These are phyloP conservation scores for Cinchona pubescens DNA, from an alignment of 257 asterid species.

Conservation along the genomic window DNA sequence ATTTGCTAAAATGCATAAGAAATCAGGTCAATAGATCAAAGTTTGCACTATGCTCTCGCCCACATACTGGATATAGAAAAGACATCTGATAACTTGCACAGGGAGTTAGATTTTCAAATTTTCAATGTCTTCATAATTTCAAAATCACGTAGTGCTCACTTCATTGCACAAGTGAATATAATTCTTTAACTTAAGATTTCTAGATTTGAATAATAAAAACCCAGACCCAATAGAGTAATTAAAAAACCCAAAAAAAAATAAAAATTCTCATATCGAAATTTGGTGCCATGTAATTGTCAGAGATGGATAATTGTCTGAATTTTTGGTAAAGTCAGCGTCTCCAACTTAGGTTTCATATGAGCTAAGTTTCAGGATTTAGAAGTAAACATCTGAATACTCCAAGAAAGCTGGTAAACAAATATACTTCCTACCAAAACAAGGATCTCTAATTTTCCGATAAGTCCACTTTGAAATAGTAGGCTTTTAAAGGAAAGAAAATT, in stretches of 20 bases:
- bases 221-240: neutral
- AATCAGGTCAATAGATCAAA: neutral
- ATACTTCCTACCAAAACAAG: neutral
- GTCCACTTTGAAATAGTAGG: neutral
- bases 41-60: neutral
- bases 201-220: neutral
- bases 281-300: neutral
- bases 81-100: neutral
- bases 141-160: neutral
- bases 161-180: neutral
- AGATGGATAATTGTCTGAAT: neutral
- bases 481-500: conserved; percentile 8
- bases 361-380: neutral
- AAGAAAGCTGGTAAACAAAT: neutral
- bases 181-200: neutral
- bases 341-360: neutral
- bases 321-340: neutral
- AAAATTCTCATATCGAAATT: neutral
- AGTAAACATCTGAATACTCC: neutral
- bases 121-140: neutral
- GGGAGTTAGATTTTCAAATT: neutral
- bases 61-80: neutral
- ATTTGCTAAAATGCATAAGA: neutral
- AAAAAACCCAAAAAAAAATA: neutral
- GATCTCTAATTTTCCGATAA: neutral